Evolutionary conservation across 768 basidiomycete genomes (phyloP).

Genomic region (Pleurotus cornucopiae): DNA sequence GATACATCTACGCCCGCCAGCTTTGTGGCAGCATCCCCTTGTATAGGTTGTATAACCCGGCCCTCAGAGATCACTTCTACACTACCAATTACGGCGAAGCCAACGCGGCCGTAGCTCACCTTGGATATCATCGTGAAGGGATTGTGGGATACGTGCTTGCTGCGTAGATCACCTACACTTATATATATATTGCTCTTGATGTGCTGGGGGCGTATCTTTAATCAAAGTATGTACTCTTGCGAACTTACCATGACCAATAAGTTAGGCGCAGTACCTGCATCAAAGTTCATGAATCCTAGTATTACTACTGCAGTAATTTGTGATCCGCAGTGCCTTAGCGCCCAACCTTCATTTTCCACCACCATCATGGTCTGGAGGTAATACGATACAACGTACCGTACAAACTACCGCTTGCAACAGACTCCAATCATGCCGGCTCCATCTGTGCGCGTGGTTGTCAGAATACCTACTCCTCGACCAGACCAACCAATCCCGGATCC

Average conservation of each 20-base stretch:
- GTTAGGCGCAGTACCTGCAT: no score
- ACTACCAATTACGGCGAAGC: background rate
- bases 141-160: conserved; percentile 4
- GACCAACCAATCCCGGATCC: conserved; percentile 66
- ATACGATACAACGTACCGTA: no score
- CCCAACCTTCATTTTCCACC: no score
- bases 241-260: no score
- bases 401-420: no score
- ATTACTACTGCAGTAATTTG: no score
- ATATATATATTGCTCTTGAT: no score
- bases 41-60: background rate
- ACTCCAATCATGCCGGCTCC: conserved; percentile 24
- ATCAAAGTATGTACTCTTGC: no score
- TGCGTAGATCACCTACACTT: background rate
- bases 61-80: conserved; percentile 2
- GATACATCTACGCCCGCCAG: background rate
- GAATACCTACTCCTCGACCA: conserved; percentile 75
- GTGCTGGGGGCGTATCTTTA: no score
- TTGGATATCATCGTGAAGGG: conserved; percentile 1
- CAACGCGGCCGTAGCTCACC: background rate
- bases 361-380: no score
- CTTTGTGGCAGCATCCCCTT: background rate
- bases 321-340: no score
- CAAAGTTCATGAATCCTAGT: no score
- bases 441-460: conserved; percentile 67